Conservation (phyloP, 108 stramenopile genomes). For the Asterionellopsis glacialis region DNA sequence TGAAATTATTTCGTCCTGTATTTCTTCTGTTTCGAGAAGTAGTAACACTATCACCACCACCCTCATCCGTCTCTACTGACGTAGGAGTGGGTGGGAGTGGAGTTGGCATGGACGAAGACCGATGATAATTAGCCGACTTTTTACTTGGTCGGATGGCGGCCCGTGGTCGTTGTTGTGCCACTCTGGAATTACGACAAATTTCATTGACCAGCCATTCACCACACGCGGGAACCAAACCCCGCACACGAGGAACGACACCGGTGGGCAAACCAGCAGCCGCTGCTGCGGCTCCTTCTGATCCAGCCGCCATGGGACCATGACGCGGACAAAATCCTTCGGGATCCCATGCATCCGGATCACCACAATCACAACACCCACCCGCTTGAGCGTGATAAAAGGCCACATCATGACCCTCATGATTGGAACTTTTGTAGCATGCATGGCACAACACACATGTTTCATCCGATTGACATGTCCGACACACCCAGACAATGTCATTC, state of each 20-base stretch:
- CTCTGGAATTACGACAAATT: too few relatives aligned
- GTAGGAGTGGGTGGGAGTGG: neutral
- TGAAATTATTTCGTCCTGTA: too few relatives aligned
- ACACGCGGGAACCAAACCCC: slow-evolving; percentile 43
- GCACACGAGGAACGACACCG: slow-evolving; percentile 27
- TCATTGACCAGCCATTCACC: slow-evolving; percentile 46
- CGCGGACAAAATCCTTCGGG: slow-evolving; percentile 69
- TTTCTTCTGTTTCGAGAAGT: neutral
- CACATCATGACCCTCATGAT: slow-evolving; percentile 96
- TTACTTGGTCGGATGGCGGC: too few relatives aligned
- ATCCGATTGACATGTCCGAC: slow-evolving; percentile 93
- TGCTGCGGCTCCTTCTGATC: neutral
- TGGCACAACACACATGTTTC: slow-evolving; percentile 97
- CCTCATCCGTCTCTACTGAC: neutral
- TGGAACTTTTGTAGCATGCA: slow-evolving; percentile 78
- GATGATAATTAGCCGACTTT: too few relatives aligned
- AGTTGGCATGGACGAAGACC: too few relatives aligned
- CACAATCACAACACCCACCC: slow-evolving; percentile 98
- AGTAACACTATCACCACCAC: neutral
- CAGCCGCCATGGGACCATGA: slow-evolving; percentile 32
- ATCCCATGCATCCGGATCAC: slow-evolving; percentile 96
- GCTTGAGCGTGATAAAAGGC: slow-evolving; percentile 94
- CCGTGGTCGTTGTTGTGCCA: too few relatives aligned
- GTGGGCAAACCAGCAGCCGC: slow-evolving; percentile 6
- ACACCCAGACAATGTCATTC: slow-evolving; percentile 99